Conservation (phyloP, 164 flowering plant genomes). For the Warburgia ugandensis region DNA sequence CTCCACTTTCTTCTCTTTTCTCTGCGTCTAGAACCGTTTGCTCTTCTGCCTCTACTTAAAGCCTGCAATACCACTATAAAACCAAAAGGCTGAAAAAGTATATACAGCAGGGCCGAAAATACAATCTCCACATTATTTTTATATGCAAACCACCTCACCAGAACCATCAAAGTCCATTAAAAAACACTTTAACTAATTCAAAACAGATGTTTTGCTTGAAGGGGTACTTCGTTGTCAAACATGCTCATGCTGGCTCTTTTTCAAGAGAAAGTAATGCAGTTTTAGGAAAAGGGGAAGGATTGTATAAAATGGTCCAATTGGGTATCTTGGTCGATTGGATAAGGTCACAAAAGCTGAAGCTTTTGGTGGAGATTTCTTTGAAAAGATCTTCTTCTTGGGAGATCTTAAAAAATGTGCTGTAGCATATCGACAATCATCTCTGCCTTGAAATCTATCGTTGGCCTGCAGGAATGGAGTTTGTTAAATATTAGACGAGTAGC, state of each 20-base stretch:
- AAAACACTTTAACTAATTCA: background rate
- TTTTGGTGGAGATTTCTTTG: too few species aligned
- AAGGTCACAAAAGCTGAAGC: too few species aligned
- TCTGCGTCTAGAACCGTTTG: too few species aligned
- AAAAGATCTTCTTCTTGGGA: too few species aligned
- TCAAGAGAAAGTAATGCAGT: constrained; percentile 4
- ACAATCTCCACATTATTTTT: constrained; percentile 2
- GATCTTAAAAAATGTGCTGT: too few species aligned
- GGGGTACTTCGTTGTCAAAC: background rate
- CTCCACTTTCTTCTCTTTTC: constrained; percentile 9
- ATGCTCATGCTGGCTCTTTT: constrained; percentile 3
- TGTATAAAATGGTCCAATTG: constrained; percentile 2
- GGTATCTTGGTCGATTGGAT: background rate
- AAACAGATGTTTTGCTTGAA: background rate
- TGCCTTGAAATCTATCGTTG: too few species aligned
- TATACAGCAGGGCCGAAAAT: constrained; percentile 21
- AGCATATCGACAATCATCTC: too few species aligned
- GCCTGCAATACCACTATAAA: constrained; percentile 17
- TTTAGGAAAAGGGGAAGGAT: constrained; percentile 1
- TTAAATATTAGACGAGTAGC: too few species aligned
- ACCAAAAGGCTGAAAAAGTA: constrained; percentile 12
- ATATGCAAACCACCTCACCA: constrained; percentile 8
- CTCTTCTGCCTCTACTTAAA: constrained; percentile 11
- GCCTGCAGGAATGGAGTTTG: too few species aligned
- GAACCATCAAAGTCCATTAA: constrained; percentile 19